These are phyloP conservation scores for Solanum medicagineum DNA, from an alignment of 257 asterid species.

Conservation along the genomic window DNA sequence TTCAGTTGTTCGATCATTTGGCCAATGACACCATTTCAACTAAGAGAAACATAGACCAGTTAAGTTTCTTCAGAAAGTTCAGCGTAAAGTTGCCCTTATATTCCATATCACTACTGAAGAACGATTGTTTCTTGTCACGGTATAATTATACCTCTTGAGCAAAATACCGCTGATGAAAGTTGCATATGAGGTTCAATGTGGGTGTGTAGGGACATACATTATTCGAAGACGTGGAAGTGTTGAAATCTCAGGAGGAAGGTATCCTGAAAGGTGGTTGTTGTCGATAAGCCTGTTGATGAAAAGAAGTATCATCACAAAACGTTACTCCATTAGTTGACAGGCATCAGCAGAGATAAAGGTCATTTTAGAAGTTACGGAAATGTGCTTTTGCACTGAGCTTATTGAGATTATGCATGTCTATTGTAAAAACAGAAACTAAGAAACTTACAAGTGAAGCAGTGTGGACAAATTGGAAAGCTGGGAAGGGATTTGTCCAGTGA, in stretches of 20 bases:
- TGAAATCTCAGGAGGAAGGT: conserved; percentile 37
- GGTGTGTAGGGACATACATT: conserved; percentile 18
- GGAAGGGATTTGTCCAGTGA: conserved; percentile 34
- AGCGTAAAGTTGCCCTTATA: neutral
- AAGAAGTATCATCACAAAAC: neutral
- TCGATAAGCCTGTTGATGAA: conserved; percentile 28
- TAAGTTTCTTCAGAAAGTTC: neutral
- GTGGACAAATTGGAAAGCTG: conserved; percentile 22
- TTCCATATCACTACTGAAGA: neutral
- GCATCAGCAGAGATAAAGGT: neutral
- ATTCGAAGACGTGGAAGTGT: conserved; percentile 10
- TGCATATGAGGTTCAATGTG: neutral
- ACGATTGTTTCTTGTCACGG: neutral
- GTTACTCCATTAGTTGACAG: neutral
- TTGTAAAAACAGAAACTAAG: neutral
- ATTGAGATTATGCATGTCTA: neutral
- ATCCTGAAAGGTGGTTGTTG: conserved; percentile 55
- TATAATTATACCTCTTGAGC: neutral
- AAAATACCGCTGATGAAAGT: neutral
- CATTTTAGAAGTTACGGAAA: neutral
- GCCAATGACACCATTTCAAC: neutral
- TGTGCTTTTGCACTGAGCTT: neutral
- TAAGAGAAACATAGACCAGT: neutral
- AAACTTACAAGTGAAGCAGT: conserved; percentile 31
- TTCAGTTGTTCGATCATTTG: neutral